These are phyloP conservation scores for Hyparrhenia diplandra DNA, from an alignment of 176 grass and related monocot species.

Conservation along the genomic window DNA sequence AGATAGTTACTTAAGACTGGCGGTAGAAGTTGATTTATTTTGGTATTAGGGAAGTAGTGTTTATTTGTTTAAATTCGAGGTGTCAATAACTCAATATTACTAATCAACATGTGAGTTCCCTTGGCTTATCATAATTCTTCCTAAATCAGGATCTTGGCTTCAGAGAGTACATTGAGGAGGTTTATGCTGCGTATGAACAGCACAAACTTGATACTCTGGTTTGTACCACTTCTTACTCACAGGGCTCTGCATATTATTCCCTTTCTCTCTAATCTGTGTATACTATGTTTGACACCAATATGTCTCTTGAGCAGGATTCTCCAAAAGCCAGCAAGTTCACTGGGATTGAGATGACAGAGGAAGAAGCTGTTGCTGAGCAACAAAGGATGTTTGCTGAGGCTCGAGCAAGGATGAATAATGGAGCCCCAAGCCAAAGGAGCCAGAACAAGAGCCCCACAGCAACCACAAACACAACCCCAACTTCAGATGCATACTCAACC, in stretches of 20 bases:
- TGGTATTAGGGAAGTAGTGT: neutral
- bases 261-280: neutral
- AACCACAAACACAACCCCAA: slow-evolving; percentile 37
- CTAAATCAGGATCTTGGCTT: slow-evolving; percentile 87
- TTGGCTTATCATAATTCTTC: slow-evolving; percentile 11
- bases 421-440: slow-evolving; percentile 50
- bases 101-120: neutral
- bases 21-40: neutral
- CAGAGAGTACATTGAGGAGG: slow-evolving; percentile 90
- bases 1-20: neutral
- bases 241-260: neutral
- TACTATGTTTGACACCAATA: neutral
- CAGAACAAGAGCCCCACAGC: slow-evolving; percentile 42
- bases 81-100: slow-evolving; percentile 26
- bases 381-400: slow-evolving; percentile 99
- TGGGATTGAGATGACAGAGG: slow-evolving; percentile 94
- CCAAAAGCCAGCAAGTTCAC: slow-evolving; percentile 89
- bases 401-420: slow-evolving; percentile 96
- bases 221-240: slow-evolving; percentile 17
- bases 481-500: slow-evolving; percentile 17
- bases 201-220: slow-evolving; percentile 99
- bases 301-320: slow-evolving; percentile 66
- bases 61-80: neutral
- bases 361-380: slow-evolving; percentile 92
- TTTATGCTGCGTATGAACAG: slow-evolving; percentile 91